These are phyloP conservation scores for Gaeumannomyces sp. DNA, from an alignment of 2,329 filamentous ascomycete genomes.

Conservation along the genomic window DNA sequence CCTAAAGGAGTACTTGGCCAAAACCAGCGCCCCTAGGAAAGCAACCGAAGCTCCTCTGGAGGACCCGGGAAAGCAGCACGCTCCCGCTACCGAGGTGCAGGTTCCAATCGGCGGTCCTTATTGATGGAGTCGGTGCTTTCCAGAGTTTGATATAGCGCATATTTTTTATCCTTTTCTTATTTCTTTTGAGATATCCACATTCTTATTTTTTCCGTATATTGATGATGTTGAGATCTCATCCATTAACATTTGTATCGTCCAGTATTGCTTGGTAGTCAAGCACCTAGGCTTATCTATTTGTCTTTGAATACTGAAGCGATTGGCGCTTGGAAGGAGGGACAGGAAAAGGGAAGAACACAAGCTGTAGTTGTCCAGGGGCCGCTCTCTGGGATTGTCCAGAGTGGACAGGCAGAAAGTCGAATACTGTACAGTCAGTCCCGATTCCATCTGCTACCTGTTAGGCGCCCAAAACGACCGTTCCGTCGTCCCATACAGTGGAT, in stretches of 20 bases:
- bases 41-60: not conserved
- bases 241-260: too few species aligned
- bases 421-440: not conserved
- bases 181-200: too few species aligned
- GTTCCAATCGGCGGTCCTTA: not conserved
- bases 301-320: too few species aligned
- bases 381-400: too few species aligned
- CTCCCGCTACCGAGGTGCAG: constrained; percentile 5
- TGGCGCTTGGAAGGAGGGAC: too few species aligned
- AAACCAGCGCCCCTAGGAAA: not conserved
- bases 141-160: not conserved
- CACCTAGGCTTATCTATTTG: too few species aligned
- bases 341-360: too few species aligned
- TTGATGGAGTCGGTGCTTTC: not conserved
- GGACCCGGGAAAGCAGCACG: constrained; percentile 5
- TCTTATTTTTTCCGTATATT: too few species aligned
- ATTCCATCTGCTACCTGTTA: not conserved
- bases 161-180: too few species aligned
- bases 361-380: too few species aligned
- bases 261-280: too few species aligned
- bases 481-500: not conserved
- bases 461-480: not conserved
- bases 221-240: too few species aligned
- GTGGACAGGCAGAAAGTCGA: not conserved
- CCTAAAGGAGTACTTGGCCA: constrained; percentile 23